phyloP scores from a whole-genome alignment of 495 filamentous ascomycete species.

The Penicillium riverlandense region DNA sequence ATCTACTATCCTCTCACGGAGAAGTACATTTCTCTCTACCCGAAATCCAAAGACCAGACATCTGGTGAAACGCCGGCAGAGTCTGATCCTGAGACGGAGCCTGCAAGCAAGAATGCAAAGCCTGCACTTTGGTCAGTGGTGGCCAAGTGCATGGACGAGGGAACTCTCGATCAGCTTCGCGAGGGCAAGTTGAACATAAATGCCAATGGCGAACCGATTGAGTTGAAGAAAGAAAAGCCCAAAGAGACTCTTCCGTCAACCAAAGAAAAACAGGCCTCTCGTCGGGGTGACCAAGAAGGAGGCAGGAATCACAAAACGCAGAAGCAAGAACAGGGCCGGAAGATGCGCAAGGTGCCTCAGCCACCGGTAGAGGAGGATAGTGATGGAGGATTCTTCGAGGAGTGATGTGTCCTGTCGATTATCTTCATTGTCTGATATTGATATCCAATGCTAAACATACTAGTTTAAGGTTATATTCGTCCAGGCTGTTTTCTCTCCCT shows the following conservation, averaged over 20 bases:
- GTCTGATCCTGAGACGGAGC: constrained; percentile 11
- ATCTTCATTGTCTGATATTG: not conserved
- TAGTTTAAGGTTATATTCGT: too few species aligned
- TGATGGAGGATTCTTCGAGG: not conserved
- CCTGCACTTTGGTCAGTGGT: constrained; percentile 64
- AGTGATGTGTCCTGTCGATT: not conserved
- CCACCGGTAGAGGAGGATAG: not conserved
- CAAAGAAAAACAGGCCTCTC: not conserved
- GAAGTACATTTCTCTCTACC: constrained; percentile 74
- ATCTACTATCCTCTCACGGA: constrained; percentile 73
- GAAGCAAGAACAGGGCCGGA: constrained; percentile 2
- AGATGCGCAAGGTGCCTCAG: not conserved
- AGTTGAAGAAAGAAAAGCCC: constrained; percentile 5
- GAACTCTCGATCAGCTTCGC: constrained; percentile 50
- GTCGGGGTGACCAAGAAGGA: too few species aligned
- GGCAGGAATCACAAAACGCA: not conserved
- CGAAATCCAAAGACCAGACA: constrained; percentile 28
- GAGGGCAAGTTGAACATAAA: constrained; percentile 39
- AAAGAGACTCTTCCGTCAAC: not conserved
- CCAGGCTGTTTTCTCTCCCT: too few species aligned
- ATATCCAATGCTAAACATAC: not conserved
- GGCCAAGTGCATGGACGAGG: constrained; percentile 61
- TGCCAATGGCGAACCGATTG: constrained; percentile 15
- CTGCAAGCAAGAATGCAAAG: constrained; percentile 10
- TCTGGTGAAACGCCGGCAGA: constrained; percentile 9